Base-by-base conservation (phyloP, 106 monocot genomes). In the Vanilla planifolia region DNA sequence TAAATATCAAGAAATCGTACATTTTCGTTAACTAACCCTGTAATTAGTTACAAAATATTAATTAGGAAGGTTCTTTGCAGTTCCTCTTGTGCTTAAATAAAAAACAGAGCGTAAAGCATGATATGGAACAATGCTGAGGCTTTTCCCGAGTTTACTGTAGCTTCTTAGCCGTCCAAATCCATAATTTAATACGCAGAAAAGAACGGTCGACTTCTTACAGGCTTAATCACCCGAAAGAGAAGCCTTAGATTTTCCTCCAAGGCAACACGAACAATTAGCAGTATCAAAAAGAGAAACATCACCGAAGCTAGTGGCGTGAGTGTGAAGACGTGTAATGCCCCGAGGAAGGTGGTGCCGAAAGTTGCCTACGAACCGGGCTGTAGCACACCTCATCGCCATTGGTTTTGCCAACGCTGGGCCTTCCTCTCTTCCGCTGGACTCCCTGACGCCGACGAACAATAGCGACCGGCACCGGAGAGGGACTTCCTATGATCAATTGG, bases 251-350 rank as follows among this genome's bases (percentile, higher is more conserved):
- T 53, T 53, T 4, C 2, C 37, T 6, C 37, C 10, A n/a, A n/a
- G n/a, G n/a, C n/a, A n/a, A n/a, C n/a, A n/a, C n/a, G n/a, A n/a
- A n/a, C n/a, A n/a, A n/a, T n/a, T n/a, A n/a, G n/a, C n/a, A n/a
- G n/a, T n/a, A n/a, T n/a, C n/a, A n/a, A n/a, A n/a, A 23, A 39
- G 56, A 63, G 63, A 39, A 23, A 16, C 7, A 9, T 21, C 68
- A 87, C 92, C 87, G 27, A 89, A 89, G 48, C 84, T 89, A 56
- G 88, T 89, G 71, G 88, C 79, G 35, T 89, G 88, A 15, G 88
- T 80, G 66, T 89, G 84, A 55, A 83, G 76, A 59, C 47, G 61
- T 7, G 62, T 48, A 57, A 55, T 63, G 15, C 26, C 20, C 16
- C 53, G 51, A 13, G 35, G 72, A 36, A 56, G 47, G 53, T 32